phyloP scores from a whole-genome alignment of 2,329 filamentous ascomycete genomes.

The Simplicillium sp. region DNA sequence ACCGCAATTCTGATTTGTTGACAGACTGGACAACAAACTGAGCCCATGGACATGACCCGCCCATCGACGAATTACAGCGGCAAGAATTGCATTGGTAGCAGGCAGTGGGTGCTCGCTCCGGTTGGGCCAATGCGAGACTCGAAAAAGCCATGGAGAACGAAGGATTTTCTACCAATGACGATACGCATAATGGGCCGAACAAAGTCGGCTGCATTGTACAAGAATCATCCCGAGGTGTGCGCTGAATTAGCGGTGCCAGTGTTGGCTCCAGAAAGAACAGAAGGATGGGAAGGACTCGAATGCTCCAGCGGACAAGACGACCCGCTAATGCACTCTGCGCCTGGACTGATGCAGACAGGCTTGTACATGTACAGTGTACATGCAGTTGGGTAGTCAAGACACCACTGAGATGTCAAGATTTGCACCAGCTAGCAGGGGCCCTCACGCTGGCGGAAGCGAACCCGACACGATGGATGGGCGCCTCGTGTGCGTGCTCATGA shows the following conservation, averaged over 20 bases:
- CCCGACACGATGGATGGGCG: not conserved
- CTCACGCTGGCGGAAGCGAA: not conserved
- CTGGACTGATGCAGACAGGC: not conserved
- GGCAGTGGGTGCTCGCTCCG: too few species aligned
- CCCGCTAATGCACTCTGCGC: not conserved
- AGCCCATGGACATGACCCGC: too few species aligned
- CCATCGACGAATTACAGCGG: too few species aligned
- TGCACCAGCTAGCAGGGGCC: not conserved
- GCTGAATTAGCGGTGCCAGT: not conserved
- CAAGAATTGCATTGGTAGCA: too few species aligned
- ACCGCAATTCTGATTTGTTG: too few species aligned
- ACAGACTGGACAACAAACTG: too few species aligned
- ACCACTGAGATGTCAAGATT: not conserved
- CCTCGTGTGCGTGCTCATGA: not conserved
- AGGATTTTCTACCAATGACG: too few species aligned
- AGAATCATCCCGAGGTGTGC: not conserved
- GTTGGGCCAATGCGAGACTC: too few species aligned
- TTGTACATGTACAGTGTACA: not conserved
- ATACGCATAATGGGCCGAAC: too few species aligned
- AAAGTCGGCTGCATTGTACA: not conserved
- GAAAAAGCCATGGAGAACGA: too few species aligned
- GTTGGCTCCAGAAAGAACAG: not conserved
- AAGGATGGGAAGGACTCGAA: not conserved
- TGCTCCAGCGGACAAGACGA: not conserved
- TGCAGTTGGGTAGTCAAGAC: not conserved